Evolutionary conservation across 192 early-diverging fungal genomes (phyloP).

Genomic region (Rhizophlyctis rosea): DNA sequence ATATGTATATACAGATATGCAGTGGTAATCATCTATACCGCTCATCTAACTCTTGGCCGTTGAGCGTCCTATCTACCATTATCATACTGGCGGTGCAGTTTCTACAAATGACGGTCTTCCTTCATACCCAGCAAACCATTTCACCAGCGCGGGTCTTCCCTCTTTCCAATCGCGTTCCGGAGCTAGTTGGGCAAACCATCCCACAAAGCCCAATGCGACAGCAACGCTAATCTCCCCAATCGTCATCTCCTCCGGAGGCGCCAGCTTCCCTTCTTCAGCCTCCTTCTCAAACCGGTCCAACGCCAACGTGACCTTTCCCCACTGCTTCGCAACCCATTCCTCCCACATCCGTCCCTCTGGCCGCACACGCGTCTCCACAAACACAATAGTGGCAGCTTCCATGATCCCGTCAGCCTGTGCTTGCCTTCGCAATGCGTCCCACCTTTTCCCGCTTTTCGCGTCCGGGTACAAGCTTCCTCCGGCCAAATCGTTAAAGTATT

Average conservation of each 20-base stretch:
- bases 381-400: slow-evolving; percentile 4
- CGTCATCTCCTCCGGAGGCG: not conserved
- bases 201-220: slow-evolving; percentile 2
- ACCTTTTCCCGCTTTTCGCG: too few relatives aligned
- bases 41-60: too few relatives aligned
- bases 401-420: slow-evolving; percentile 16
- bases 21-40: too few relatives aligned
- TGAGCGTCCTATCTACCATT: too few relatives aligned
- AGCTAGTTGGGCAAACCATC: not conserved
- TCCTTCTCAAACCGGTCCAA: not conserved
- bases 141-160: slow-evolving; percentile 4
- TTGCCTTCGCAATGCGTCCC: slow-evolving; percentile 5
- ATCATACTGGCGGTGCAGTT: too few relatives aligned
- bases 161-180: not conserved
- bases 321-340: slow-evolving; percentile 3
- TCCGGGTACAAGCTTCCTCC: slow-evolving; percentile 5
- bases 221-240: slow-evolving; percentile 8
- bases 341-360: not conserved
- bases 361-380: slow-evolving; percentile 1
- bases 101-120: not conserved
- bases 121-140: not conserved
- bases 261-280: not conserved
- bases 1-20: too few relatives aligned
- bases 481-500: slow-evolving; percentile 14
- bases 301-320: slow-evolving; percentile 11